A percentile compares a stretch with the other conserved stretches of the same genome.
Conservation (phyloP, 208 protist species). For the Leishmania martiniquensis region DNA sequence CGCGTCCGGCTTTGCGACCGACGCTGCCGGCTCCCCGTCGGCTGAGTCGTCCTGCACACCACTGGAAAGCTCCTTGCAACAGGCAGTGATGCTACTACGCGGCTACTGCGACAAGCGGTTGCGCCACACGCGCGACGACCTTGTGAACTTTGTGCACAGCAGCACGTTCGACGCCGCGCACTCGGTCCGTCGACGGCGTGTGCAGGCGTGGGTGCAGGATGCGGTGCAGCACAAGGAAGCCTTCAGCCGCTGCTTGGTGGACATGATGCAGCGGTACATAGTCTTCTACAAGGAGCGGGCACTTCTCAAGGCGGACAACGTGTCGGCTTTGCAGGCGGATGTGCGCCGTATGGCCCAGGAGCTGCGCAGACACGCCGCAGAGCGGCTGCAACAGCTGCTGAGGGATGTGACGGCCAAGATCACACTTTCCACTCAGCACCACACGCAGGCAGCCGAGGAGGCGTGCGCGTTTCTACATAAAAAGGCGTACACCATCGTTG, state of each 20-base stretch:
- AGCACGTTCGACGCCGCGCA: slow-evolving; percentile 53
- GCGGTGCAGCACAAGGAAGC: slow-evolving; percentile 38
- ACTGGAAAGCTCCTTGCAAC: slow-evolving; percentile 25
- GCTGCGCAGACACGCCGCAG: slow-evolving; percentile 20
- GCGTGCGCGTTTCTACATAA: slow-evolving; percentile 24
- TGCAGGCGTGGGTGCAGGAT: slow-evolving; percentile 49
- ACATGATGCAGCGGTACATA: slow-evolving; percentile 49
- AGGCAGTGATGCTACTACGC: slow-evolving; percentile 38
- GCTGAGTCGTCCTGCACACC: not conserved
- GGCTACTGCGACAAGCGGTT: slow-evolving; percentile 50
- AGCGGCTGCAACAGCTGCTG: slow-evolving; percentile 37
- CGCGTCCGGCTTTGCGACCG: not conserved
- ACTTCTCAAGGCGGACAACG: slow-evolving; percentile 37
- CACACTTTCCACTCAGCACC: slow-evolving; percentile 16
- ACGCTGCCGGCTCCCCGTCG: not conserved
- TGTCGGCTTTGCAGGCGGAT: slow-evolving; percentile 35
- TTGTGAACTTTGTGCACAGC: slow-evolving; percentile 61
- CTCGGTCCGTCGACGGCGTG: slow-evolving; percentile 38
- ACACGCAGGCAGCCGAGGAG: slow-evolving; percentile 21
- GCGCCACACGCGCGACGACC: slow-evolving; percentile 31
- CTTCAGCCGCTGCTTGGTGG: slow-evolving; percentile 40
- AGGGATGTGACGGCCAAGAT: slow-evolving; percentile 32
- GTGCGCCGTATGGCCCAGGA: slow-evolving; percentile 20
- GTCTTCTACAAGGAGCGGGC: slow-evolving; percentile 49
- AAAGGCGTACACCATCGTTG: slow-evolving; percentile 32